Evolutionary conservation across 2,329 filamentous ascomycete species (phyloP).

Genomic region (Clonostachys rosea): DNA sequence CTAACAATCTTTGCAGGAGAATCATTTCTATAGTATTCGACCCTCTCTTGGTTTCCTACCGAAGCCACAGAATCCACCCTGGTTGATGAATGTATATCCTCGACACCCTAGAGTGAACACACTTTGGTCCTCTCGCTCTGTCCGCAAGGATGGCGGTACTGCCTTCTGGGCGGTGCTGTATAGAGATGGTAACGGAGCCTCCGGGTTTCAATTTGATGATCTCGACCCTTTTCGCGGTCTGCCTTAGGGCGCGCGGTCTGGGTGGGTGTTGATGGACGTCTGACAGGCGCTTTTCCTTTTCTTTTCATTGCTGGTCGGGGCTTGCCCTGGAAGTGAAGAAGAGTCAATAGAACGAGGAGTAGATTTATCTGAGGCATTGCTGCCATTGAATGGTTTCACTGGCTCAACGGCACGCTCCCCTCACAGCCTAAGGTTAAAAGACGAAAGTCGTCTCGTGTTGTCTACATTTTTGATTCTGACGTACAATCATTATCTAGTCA

Average conservation of each 20-base stretch:
- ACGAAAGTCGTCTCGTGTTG: too few relatives aligned
- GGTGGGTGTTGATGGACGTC: constrained; percentile 86
- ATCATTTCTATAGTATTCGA: constrained; percentile 99
- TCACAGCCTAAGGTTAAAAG: too few relatives aligned
- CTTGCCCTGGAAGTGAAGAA: constrained; percentile 46
- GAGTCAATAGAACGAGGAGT: constrained; percentile 16
- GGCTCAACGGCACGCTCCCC: too few relatives aligned
- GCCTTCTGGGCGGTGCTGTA: constrained; percentile 44
- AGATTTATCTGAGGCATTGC: too few relatives aligned
- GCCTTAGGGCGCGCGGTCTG: constrained; percentile 72
- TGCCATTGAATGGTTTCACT: too few relatives aligned
- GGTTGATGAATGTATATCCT: constrained; percentile 89
- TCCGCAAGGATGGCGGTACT: constrained; percentile 56
- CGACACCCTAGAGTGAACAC: constrained; percentile 84
- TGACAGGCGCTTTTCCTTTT: constrained; percentile 64
- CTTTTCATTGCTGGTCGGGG: constrained; percentile 52
- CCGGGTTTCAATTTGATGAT: constrained; percentile 63
- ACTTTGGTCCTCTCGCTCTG: constrained; percentile 54
- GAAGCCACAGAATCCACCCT: constrained; percentile 92
- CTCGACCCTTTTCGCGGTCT: constrained; percentile 69
- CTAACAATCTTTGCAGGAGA: constrained; percentile 47
- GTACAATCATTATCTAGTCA: too few relatives aligned
- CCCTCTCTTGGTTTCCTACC: constrained; percentile 87
- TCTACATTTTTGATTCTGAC: too few relatives aligned
- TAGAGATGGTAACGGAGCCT: constrained; percentile 51